Evolutionary conservation across 2,329 filamentous ascomycete species (phyloP), one percentile per base, ranked within the genome.

Genomic region (Cryphonectria carpinicola): DNA sequence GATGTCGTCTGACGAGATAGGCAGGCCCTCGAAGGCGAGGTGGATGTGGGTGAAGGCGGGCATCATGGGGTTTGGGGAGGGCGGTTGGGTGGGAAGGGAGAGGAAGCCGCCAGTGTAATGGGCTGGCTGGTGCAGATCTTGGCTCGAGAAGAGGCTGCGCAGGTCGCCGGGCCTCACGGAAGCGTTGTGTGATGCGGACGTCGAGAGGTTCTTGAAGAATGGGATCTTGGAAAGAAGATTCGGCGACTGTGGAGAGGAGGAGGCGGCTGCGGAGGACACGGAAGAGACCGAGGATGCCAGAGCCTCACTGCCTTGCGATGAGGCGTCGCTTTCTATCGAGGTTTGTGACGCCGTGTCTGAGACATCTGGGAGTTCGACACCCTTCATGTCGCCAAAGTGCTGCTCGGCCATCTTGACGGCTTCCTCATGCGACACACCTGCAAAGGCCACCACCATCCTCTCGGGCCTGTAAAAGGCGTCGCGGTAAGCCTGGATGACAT

Each of bases 41-140:
- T 98, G 94, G 76, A 99, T 95, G 81, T 99, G 93, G 28, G 93
- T 97, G 75, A 98, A 90, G 68, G 90, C 89, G 41, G 93, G 94
- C 70, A 93, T 85, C 78, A 91, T 90, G 37, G 94, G 93, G 81
- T 93, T 95, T 1, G 87, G 83, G 0, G 93, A 93, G 0, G 92
- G 91, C 3, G 94, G 93, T 64, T 96, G 92, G 0, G 90, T 86
- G 1, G 94, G 94, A 14, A 97, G 90, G 1, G 93, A 92, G 72
- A 97, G 89, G 83, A 97, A 97, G 68, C 96, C 96, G 77, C 96
- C 96, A 0, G 95, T 98, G 82, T 99, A 99, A 78, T 91, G 92
- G 11, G 95, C 89, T 1, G 93, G 88, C 67, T 85, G 82, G 68
- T 82, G 82, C 73, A 94, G 86, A 74, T 93, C 87, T 49, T 88